Conservation (phyloP, 2,329 filamentous ascomycete species). For the Colletotrichum ledebouriae region DNA sequence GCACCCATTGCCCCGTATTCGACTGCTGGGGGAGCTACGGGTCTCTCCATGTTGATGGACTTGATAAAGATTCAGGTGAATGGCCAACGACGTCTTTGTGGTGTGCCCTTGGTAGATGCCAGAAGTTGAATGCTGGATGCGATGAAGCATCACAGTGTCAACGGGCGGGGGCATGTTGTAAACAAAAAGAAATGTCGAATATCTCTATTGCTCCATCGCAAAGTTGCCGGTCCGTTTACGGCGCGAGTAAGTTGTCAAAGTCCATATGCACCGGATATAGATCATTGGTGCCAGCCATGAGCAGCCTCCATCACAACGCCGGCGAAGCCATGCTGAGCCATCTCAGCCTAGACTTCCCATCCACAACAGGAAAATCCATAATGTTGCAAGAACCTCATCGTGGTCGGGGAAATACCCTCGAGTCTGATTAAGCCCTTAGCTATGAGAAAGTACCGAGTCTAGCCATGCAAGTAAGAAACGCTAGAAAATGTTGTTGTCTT, state of each 20-base stretch:
- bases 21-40: not conserved
- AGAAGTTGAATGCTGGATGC: not conserved
- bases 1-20: not conserved
- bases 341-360: slow-evolving; percentile 6
- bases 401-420: not conserved
- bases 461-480: slow-evolving; percentile 17
- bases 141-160: not conserved
- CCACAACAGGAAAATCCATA: not conserved
- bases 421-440: not conserved
- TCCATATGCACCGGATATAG: slow-evolving; percentile 28
- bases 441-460: slow-evolving; percentile 3
- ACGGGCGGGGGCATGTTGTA: slow-evolving; percentile 11
- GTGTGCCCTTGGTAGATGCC: not conserved
- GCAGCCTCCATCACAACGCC: slow-evolving; percentile 14
- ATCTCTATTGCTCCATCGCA: not conserved
- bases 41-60: slow-evolving; percentile 14
- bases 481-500: slow-evolving; percentile 30
- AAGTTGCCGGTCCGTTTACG: slow-evolving; percentile 29
- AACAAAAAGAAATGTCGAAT: slow-evolving; percentile 21
- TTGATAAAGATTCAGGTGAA: not conserved
- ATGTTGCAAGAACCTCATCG: slow-evolving; percentile 5
- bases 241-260: slow-evolving; percentile 4
- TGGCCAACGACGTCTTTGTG: not conserved
- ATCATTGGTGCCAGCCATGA: slow-evolving; percentile 2
- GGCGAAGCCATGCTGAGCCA: slow-evolving; percentile 26